These are phyloP conservation scores for Gastrodia elata DNA, from an alignment of 106 monocot species.

Conservation along the genomic window DNA sequence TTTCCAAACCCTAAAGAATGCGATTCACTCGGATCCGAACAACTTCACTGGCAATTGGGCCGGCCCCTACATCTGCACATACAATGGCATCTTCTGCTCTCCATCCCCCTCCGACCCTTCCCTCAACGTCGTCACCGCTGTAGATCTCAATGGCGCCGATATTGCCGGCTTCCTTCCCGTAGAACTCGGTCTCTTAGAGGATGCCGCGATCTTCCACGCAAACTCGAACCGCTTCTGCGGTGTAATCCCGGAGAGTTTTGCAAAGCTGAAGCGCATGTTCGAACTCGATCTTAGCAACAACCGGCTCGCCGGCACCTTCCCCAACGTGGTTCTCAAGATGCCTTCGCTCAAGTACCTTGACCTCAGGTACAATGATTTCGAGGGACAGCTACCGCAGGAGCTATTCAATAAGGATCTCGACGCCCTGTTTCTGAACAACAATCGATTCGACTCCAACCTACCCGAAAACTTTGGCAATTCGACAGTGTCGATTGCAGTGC, in stretches of 20 bases:
- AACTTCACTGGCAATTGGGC: constrained; percentile 55
- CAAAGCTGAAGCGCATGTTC: constrained; percentile 26
- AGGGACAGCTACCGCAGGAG: background rate
- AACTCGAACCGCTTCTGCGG: constrained; percentile 91
- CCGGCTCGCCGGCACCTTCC: constrained; percentile 55
- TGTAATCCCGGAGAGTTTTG: constrained; percentile 30
- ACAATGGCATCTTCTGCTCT: constrained; percentile 63
- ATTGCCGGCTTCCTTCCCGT: constrained; percentile 66
- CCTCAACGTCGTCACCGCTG: constrained; percentile 39
- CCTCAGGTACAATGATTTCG: background rate
- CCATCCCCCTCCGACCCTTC: constrained; percentile 24
- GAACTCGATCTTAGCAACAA: constrained; percentile 82
- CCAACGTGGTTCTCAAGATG: background rate
- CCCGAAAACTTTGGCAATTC: constrained; percentile 14
- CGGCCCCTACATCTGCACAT: constrained; percentile 56
- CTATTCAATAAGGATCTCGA: background rate
- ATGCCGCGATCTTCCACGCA: constrained; percentile 62
- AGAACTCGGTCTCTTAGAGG: constrained; percentile 50
- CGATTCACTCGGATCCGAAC: constrained; percentile 65
- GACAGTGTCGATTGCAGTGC: constrained; percentile 13
- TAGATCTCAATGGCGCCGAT: constrained; percentile 75
- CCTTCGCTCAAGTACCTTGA: constrained; percentile 1
- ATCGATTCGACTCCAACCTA: constrained; percentile 11
- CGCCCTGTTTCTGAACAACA: constrained; percentile 17
- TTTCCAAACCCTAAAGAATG: constrained; percentile 62